These are phyloP conservation scores for Trichoderma koningiopsis DNA, from an alignment of 2,329 filamentous ascomycete species.

Conservation along the genomic window DNA sequence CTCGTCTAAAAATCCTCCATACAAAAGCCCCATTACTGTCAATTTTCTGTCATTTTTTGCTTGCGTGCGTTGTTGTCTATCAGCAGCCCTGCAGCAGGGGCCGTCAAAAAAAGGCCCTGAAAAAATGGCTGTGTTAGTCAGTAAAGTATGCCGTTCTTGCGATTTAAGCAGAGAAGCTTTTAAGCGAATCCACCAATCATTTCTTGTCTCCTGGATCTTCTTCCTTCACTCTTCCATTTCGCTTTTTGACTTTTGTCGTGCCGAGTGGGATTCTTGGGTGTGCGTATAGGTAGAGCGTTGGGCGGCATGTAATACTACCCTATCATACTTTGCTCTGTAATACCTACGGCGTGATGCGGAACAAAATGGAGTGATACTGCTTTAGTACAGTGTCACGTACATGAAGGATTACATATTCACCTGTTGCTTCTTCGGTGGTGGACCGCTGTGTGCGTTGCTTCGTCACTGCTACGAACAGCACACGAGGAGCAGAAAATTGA, in stretches of 20 bases:
- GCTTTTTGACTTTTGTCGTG: background rate
- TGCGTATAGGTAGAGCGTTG: background rate
- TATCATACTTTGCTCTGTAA: background rate
- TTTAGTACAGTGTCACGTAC: background rate
- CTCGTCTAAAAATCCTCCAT: background rate
- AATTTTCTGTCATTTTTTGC: background rate
- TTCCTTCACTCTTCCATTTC: background rate
- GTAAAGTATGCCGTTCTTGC: constrained; percentile 6
- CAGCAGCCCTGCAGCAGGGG: background rate
- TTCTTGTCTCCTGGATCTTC: background rate
- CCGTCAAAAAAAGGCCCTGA: background rate
- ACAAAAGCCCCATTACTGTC: background rate
- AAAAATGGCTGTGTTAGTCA: background rate
- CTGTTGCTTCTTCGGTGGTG: background rate
- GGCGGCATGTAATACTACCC: background rate
- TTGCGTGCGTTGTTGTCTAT: background rate
- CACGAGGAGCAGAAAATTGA: background rate
- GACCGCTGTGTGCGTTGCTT: background rate
- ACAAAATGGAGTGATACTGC: background rate
- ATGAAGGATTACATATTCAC: background rate
- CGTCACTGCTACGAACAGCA: background rate
- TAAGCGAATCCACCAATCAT: constrained; percentile 9
- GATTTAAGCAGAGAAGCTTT: background rate
- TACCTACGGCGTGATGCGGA: background rate
- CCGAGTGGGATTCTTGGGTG: background rate